Percentiles rank a stretch among this genome's conserved stretches.
Conservation (phyloP, 2,329 filamentous ascomycete genomes). For the Aspergillus pseudonomiae region DNA sequence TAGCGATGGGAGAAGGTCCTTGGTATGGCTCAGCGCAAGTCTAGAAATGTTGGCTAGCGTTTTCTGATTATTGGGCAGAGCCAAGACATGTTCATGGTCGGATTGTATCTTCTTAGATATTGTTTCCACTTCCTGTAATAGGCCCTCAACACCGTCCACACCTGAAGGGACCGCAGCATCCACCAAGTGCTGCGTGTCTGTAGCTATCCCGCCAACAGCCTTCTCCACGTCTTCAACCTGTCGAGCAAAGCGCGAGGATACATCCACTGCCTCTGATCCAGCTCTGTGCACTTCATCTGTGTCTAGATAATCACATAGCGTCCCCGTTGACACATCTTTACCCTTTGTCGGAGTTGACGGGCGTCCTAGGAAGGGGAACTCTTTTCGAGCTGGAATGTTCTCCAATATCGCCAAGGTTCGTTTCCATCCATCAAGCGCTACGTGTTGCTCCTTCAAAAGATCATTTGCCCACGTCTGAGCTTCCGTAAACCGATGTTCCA, state of each 20-base stretch:
- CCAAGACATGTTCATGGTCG: slow-evolving; percentile 77
- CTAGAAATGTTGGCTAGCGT: slow-evolving; percentile 64
- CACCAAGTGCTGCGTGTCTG: slow-evolving; percentile 50
- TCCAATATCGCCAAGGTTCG: slow-evolving; percentile 40
- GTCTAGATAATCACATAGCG: slow-evolving; percentile 76
- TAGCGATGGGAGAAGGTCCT: slow-evolving; percentile 64
- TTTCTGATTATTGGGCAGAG: slow-evolving; percentile 68
- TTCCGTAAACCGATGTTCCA: slow-evolving; percentile 50
- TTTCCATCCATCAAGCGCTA: slow-evolving; percentile 49
- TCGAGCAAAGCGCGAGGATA: slow-evolving; percentile 62
- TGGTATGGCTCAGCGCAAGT: slow-evolving; percentile 65
- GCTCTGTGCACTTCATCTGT: slow-evolving; percentile 72
- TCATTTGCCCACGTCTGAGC: slow-evolving; percentile 51
- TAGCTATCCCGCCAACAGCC: slow-evolving; percentile 62
- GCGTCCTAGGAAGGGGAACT: slow-evolving; percentile 45
- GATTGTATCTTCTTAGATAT: slow-evolving; percentile 83
- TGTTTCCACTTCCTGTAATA: slow-evolving; percentile 83
- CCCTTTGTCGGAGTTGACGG: slow-evolving; percentile 45
- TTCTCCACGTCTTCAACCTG: slow-evolving; percentile 65
- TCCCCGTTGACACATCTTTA: slow-evolving; percentile 55
- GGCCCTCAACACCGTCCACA: slow-evolving; percentile 65
- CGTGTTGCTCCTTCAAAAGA: slow-evolving; percentile 47
- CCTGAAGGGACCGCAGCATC: slow-evolving; percentile 53
- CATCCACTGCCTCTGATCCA: slow-evolving; percentile 63
- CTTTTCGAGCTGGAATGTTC: slow-evolving; percentile 47